Evolutionary conservation across 2,329 filamentous ascomycete species (phyloP).

Genomic region (Thermoascus crustaceus): DNA sequence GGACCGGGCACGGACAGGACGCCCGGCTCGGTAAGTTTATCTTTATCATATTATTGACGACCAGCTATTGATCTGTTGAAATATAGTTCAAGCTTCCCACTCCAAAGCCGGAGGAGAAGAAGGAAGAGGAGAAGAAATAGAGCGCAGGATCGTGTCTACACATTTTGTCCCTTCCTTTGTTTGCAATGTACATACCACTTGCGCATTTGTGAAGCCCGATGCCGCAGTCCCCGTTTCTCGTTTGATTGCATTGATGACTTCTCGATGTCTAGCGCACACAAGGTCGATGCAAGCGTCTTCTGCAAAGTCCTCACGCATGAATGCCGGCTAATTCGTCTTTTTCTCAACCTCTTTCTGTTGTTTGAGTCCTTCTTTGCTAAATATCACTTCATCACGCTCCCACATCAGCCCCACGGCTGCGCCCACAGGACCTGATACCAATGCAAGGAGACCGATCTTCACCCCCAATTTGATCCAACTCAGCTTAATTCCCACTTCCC

Average conservation of each 20-base stretch:
- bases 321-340: background rate
- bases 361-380: slow-evolving; percentile 13
- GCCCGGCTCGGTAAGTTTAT: slow-evolving; percentile 55
- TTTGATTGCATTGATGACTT: no score
- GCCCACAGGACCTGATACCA: slow-evolving; percentile 38
- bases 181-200: slow-evolving; percentile 32
- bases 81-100: slow-evolving; percentile 81
- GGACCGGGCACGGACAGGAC: slow-evolving; percentile 66
- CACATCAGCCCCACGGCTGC: slow-evolving; percentile 40
- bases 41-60: background rate
- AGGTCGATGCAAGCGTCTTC: no score
- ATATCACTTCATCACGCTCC: slow-evolving; percentile 41
- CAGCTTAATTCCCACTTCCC: slow-evolving; percentile 16
- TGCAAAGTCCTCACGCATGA: no score
- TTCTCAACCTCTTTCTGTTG: background rate
- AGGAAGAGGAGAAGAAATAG: slow-evolving; percentile 89
- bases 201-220: slow-evolving; percentile 7
- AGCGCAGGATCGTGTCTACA: slow-evolving; percentile 24
- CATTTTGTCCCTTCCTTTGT: slow-evolving; percentile 21
- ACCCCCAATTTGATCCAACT: slow-evolving; percentile 20
- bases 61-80: slow-evolving; percentile 7
- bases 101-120: slow-evolving; percentile 87
- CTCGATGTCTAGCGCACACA: no score
- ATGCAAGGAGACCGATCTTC: slow-evolving; percentile 28
- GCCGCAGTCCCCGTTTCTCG: no score